Conservation (phyloP, 768 basidiomycete genomes). For the Austroboletus eburneus region DNA sequence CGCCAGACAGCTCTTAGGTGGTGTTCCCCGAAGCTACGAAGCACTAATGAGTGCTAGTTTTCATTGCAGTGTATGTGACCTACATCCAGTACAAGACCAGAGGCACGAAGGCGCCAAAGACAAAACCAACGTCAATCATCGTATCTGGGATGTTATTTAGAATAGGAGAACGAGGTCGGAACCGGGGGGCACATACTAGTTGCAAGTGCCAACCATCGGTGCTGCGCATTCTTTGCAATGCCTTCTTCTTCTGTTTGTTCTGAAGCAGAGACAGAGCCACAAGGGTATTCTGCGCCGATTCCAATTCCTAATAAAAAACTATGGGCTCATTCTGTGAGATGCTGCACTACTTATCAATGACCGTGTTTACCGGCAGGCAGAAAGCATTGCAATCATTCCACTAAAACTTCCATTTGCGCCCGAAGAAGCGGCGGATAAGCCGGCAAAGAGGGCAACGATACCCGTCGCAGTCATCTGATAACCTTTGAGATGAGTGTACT, state of each 20-base stretch:
- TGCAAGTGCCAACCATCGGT: conserved; percentile 82
- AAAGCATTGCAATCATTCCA: conserved; percentile 76
- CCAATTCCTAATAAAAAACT: conserved; percentile 90
- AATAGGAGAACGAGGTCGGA: not conserved
- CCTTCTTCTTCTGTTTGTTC: conserved; percentile 86
- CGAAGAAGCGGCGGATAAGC: conserved; percentile 74
- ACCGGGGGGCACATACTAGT: conserved; percentile 57
- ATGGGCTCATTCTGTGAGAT: not conserved
- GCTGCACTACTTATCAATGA: not conserved
- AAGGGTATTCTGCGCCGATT: conserved; percentile 86
- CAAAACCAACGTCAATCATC: conserved; percentile 87
- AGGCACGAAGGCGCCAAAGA: conserved; percentile 75
- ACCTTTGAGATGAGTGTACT: conserved; percentile 10
- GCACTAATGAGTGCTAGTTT: not conserved
- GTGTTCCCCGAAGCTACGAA: conserved; percentile 62
- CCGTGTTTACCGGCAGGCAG: conserved; percentile 60
- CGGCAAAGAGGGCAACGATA: conserved; percentile 83
- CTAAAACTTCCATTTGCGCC: conserved; percentile 69
- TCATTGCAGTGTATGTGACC: conserved; percentile 17
- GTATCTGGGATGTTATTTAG: conserved; percentile 41
- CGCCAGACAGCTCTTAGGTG: conserved; percentile 89
- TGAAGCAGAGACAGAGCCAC: conserved; percentile 82
- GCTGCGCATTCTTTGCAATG: conserved; percentile 75
- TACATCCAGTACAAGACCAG: conserved; percentile 88
- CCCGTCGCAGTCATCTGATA: conserved; percentile 72